phyloP scores from a whole-genome alignment of 768 basidiomycete species.

The Pisolithus albus region DNA sequence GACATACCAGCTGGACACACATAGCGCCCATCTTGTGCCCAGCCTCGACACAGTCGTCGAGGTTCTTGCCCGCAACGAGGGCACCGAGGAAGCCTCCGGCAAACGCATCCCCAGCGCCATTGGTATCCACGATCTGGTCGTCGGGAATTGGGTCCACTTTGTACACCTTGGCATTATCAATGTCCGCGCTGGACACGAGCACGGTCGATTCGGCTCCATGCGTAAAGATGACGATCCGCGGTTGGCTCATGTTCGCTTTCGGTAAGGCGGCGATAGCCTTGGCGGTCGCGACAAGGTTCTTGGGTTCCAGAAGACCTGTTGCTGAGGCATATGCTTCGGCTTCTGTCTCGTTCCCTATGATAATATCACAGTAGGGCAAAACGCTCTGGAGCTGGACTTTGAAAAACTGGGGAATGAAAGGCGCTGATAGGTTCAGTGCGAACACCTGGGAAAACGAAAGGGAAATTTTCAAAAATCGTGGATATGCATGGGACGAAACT shows the following conservation, averaged over 20 bases:
- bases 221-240: constrained; percentile 85
- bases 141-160: constrained; percentile 51
- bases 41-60: constrained; percentile 71
- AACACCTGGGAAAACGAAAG: constrained; percentile 51
- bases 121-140: constrained; percentile 86
- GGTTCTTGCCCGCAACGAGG: constrained; percentile 64
- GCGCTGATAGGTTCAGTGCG: constrained; percentile 90
- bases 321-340: constrained; percentile 80
- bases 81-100: constrained; percentile 95
- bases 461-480: not conserved
- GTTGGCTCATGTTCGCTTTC: constrained; percentile 70
- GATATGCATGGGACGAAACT: not conserved
- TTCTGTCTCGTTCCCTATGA: constrained; percentile 97
- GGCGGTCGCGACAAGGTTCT: constrained; percentile 64
- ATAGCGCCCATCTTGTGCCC: constrained; percentile 86
- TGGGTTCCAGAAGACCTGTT: constrained; percentile 59
- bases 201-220: constrained; percentile 79
- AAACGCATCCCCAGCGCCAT: constrained; percentile 97
- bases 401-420: constrained; percentile 97
- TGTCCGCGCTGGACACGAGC: constrained; percentile 55
- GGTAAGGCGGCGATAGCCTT: constrained; percentile 63
- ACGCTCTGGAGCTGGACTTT: constrained; percentile 70
- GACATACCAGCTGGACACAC: constrained; percentile 70
- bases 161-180: constrained; percentile 50
- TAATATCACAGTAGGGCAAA: constrained; percentile 76